Percentiles rank a stretch among this genome's conserved stretches.
phyloP scores from a whole-genome alignment of 2,329 filamentous ascomycete genomes.

The Spiromastix sp. region DNA sequence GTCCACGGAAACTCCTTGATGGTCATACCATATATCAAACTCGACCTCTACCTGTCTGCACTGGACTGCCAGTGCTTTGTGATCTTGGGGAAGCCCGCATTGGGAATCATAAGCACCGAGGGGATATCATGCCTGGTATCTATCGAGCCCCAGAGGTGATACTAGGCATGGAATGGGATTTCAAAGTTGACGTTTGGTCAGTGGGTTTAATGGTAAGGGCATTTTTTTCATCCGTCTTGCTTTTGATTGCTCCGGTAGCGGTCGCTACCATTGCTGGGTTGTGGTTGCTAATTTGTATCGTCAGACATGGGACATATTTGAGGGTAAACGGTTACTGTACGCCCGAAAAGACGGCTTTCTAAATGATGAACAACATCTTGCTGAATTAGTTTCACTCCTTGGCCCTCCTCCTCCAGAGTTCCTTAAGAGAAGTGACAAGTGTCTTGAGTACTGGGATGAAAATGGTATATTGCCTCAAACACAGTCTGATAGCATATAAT shows the following conservation, averaged over 20 bases:
- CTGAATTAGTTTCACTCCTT: conserved; percentile 9
- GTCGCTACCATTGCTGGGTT: no score
- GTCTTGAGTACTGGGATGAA: conserved; percentile 3
- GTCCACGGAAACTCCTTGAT: conserved; percentile 7
- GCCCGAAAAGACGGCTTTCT: conserved; percentile 1
- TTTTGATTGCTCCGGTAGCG: no score
- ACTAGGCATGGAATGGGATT: conserved; percentile 11
- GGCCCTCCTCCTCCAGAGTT: conserved; percentile 8
- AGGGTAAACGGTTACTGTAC: conserved; percentile 11
- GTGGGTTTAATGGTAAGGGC: conserved; percentile 13
- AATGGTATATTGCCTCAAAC: neutral
- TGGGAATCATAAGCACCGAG: conserved; percentile 3
- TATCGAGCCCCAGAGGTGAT: conserved; percentile 15
- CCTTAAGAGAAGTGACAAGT: conserved; percentile 1
- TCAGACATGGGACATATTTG: conserved; percentile 13
- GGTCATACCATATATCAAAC: conserved; percentile 10
- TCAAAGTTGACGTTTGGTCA: conserved; percentile 17
- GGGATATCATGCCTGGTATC: conserved; percentile 13
- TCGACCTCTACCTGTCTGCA: conserved; percentile 2
- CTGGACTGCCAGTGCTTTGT: conserved; percentile 9
- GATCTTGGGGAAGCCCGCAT: conserved; percentile 12
- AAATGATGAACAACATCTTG: conserved; percentile 8
- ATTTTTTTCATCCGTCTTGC: no score
- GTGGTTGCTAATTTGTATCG: conserved; percentile 2
- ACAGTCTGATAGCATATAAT: neutral